phyloP scores from a whole-genome alignment of 2,329 filamentous ascomycete genomes.

The Albophoma yamanashiensis region DNA sequence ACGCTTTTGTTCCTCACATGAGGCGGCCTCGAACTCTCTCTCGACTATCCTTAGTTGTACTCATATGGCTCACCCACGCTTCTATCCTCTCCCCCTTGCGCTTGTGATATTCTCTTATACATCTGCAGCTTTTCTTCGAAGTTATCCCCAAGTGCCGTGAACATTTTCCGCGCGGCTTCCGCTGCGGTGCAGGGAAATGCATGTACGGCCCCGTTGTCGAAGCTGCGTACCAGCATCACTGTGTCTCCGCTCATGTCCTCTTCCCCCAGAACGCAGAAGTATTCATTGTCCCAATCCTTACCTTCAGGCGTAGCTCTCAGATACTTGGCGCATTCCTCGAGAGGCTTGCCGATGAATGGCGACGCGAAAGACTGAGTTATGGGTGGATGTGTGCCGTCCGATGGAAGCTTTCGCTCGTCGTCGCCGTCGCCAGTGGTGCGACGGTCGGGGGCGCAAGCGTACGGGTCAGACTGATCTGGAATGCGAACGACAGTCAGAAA shows the following conservation, averaged over 20 bases:
- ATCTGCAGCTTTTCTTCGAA: neutral
- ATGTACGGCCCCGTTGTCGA: neutral
- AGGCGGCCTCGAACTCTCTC: neutral
- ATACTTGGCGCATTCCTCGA: neutral
- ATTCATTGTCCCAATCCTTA: neutral
- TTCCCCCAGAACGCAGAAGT: neutral
- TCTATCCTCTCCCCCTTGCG: neutral
- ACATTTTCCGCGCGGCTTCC: neutral
- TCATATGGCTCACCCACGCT: neutral
- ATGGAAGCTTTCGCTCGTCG: neutral
- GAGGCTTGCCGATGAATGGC: neutral
- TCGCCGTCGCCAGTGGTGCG: neutral
- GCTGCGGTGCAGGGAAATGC: neutral
- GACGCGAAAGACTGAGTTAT: neutral
- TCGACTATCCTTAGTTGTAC: neutral
- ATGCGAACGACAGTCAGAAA: neutral
- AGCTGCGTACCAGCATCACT: neutral
- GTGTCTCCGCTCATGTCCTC: neutral
- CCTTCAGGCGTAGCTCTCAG: neutral
- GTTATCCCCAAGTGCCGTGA: neutral
- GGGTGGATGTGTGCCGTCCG: neutral
- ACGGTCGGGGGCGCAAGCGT: neutral
- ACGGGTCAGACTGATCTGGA: neutral
- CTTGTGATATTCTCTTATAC: neutral
- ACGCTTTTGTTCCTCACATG: too few species aligned